A percentile compares a stretch with the other conserved stretches of the same genome.
Evolutionary conservation across 176 grass and related monocot genomes (phyloP).

Genomic region (Musa acuminata): DNA sequence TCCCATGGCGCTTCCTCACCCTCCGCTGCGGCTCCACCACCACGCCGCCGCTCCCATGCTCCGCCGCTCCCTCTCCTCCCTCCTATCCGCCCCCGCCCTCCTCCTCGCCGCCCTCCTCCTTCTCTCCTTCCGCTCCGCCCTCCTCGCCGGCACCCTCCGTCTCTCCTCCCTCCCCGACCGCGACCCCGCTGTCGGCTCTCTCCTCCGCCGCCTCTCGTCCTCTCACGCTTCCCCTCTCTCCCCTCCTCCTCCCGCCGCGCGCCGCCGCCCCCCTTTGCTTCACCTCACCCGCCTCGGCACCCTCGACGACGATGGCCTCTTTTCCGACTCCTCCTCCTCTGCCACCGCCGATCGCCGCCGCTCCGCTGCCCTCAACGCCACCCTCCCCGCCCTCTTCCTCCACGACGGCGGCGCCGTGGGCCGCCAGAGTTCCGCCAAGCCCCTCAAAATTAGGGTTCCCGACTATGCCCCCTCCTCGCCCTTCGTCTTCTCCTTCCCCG

Average conservation of each 20-base stretch:
- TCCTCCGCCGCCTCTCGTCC: slow-evolving; percentile 57
- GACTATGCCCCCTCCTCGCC: slow-evolving; percentile 23
- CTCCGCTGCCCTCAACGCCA: slow-evolving; percentile 15
- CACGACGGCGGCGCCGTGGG: slow-evolving; percentile 22
- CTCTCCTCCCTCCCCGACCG: slow-evolving; percentile 53
- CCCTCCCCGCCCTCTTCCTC: slow-evolving; percentile 25
- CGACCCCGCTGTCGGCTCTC: slow-evolving; percentile 48
- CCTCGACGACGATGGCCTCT: slow-evolving; percentile 32
- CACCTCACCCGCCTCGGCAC: slow-evolving; percentile 12
- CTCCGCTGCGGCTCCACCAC: slow-evolving; percentile 19
- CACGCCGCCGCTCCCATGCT: slow-evolving; percentile 38
- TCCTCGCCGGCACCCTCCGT: slow-evolving; percentile 53
- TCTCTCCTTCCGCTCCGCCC: slow-evolving; percentile 59
- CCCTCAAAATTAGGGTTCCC: slow-evolving; percentile 24
- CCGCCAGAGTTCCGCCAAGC: slow-evolving; percentile 36
- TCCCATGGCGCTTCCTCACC: not conserved
- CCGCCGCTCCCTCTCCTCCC: slow-evolving; percentile 29
- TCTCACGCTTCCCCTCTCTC: not conserved
- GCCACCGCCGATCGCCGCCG: slow-evolving; percentile 20
- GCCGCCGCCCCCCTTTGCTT: slow-evolving; percentile 46
- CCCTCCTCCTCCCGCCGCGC: slow-evolving; percentile 18
- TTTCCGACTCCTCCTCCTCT: slow-evolving; percentile 35
- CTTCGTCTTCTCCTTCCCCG: slow-evolving; percentile 29
- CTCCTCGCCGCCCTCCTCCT: slow-evolving; percentile 59
- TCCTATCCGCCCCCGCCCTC: slow-evolving; percentile 52